phyloP scores from a whole-genome alignment of 129 eudicot genomes.

The Daucus carota region DNA sequence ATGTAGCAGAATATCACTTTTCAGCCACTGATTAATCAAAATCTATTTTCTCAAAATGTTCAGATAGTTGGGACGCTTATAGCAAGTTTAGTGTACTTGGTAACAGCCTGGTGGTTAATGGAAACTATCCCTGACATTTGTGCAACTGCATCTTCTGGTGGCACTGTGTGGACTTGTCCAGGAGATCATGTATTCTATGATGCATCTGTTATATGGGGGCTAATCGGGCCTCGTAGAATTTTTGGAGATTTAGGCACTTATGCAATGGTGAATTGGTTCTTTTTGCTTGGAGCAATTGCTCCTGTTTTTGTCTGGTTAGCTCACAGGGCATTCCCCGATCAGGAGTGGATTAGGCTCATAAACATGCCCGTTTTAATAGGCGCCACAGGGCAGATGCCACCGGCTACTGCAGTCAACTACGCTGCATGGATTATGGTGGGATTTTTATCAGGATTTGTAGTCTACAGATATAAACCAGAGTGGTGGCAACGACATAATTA shows the following conservation, averaged over 20 bases:
- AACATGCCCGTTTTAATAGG: constrained; percentile 93
- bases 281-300: constrained; percentile 71
- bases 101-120: constrained; percentile 96
- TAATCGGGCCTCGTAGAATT: constrained; percentile 82
- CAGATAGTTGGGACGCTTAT: constrained; percentile 67
- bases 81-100: constrained; percentile 55
- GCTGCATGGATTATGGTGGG: constrained; percentile 76
- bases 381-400: constrained; percentile 83
- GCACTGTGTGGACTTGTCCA: constrained; percentile 78
- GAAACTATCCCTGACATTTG: constrained; percentile 75
- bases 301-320: constrained; percentile 89
- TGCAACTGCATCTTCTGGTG: constrained; percentile 28
- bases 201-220: constrained; percentile 93
- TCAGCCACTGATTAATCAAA: not conserved
- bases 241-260: constrained; percentile 84
- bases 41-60: not conserved
- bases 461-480: constrained; percentile 65
- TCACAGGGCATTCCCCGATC: constrained; percentile 63
- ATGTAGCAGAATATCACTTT: not conserved
- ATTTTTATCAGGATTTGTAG: constrained; percentile 74
- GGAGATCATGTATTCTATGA: constrained; percentile 74
- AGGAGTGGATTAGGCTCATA: constrained; percentile 68
- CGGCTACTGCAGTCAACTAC: constrained; percentile 93
- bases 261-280: constrained; percentile 76
- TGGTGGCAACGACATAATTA: constrained; percentile 80